A percentile compares a stretch with the other conserved stretches of the same genome.
phyloP scores from a whole-genome alignment of 805 yeast species.

The Candida hungchunana region DNA sequence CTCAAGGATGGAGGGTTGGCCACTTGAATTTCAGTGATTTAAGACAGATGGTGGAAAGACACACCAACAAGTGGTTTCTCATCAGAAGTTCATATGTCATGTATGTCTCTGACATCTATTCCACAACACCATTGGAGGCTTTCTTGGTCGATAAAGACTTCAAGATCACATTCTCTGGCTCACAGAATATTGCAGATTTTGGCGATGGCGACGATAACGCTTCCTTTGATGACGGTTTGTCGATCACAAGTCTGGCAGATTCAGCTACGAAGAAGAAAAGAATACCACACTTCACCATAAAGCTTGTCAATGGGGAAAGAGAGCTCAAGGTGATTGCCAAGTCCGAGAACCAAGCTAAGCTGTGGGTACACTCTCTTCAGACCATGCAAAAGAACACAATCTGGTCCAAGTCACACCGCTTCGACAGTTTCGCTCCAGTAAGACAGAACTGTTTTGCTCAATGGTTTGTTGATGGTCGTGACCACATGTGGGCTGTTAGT shows the following conservation, averaged over 20 bases:
- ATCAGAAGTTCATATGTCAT: constrained; percentile 80
- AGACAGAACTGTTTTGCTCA: constrained; percentile 84
- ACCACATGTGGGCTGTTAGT: constrained; percentile 93
- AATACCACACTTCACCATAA: constrained; percentile 50
- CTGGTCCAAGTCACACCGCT: constrained; percentile 76
- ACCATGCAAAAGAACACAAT: constrained; percentile 61
- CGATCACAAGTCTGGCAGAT: constrained; percentile 21
- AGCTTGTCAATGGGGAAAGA: constrained; percentile 71
- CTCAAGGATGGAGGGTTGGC: constrained; percentile 95
- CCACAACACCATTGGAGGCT: constrained; percentile 87
- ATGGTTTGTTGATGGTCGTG: constrained; percentile 96
- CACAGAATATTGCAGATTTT: constrained; percentile 25
- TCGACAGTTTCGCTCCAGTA: constrained; percentile 90
- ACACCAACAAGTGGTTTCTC: constrained; percentile 88
- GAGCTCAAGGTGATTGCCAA: constrained; percentile 68
- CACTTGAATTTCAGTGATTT: constrained; percentile 78
- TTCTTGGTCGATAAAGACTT: constrained; percentile 82
- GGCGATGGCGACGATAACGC: constrained; percentile 36
- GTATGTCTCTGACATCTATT: constrained; percentile 80
- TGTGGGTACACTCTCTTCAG: constrained; percentile 74
- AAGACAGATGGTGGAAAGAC: constrained; percentile 84
- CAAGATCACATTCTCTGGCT: constrained; percentile 47
- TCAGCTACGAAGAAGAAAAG: constrained; percentile 25
- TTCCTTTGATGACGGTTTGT: constrained; percentile 28
- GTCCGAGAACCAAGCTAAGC: constrained; percentile 56